Evolutionary conservation across 176 grass and related monocot species (phyloP).

Genomic region (Guadua angustifolia): DNA sequence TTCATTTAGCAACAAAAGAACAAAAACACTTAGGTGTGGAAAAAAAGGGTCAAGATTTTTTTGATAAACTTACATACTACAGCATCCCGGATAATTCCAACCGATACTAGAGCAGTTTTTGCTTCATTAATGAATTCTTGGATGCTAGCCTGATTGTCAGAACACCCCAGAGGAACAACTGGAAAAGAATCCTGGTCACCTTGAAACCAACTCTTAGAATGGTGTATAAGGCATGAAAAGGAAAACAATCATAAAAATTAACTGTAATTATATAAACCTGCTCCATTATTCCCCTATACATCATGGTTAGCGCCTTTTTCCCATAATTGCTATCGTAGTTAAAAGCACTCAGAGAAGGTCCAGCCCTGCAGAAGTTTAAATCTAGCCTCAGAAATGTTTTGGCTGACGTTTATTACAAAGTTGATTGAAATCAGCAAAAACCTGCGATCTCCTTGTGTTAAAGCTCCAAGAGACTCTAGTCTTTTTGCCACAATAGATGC

Average conservation of each 20-base stretch:
- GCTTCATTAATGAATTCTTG: constrained; percentile 74
- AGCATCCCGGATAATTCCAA: constrained; percentile 94
- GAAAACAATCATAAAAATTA: constrained; percentile 19
- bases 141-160: constrained; percentile 63
- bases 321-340: constrained; percentile 96
- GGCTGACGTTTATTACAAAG: background rate
- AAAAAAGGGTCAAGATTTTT: background rate
- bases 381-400: constrained; percentile 37
- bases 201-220: constrained; percentile 62
- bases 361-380: constrained; percentile 67
- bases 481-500: constrained; percentile 98
- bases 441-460: constrained; percentile 99
- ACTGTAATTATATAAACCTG: constrained; percentile 64
- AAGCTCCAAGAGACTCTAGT: constrained; percentile 91
- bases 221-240: constrained; percentile 35
- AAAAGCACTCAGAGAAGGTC: constrained; percentile 88
- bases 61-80: constrained; percentile 65
- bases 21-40: background rate
- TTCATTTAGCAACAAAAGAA: constrained; percentile 24
- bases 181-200: constrained; percentile 79
- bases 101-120: constrained; percentile 85
- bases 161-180: constrained; percentile 89
- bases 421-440: constrained; percentile 50
- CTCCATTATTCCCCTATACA: constrained; percentile 98
- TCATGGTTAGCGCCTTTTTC: constrained; percentile 76